These are phyloP conservation scores for Penicillium mononematosum DNA, from an alignment of 495 filamentous ascomycete species.

Conservation along the genomic window DNA sequence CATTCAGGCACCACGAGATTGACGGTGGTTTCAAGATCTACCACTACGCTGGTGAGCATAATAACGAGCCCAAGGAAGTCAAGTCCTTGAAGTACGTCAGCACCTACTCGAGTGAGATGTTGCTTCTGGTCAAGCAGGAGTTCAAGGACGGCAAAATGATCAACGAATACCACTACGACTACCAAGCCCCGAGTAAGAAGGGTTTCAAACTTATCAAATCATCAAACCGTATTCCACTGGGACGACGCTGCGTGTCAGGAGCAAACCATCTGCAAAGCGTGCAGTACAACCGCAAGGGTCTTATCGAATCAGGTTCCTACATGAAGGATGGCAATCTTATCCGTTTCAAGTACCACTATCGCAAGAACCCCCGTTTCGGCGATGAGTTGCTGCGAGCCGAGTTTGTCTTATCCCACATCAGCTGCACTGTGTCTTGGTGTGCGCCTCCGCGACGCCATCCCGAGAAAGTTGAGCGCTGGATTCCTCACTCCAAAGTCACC, in stretches of 20 bases:
- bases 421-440: conserved; percentile 58
- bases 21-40: conserved; percentile 47
- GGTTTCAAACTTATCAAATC: conserved; percentile 29
- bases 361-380: conserved; percentile 54
- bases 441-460: conserved; percentile 52
- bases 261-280: conserved; percentile 47
- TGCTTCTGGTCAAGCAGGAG: conserved; percentile 49
- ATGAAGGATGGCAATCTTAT: conserved; percentile 55
- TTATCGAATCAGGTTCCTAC: conserved; percentile 54
- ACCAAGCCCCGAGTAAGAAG: conserved; percentile 35
- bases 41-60: conserved; percentile 48
- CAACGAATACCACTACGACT: conserved; percentile 56
- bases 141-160: conserved; percentile 44
- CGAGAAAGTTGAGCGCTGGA: conserved; percentile 56
- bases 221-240: conserved; percentile 44
- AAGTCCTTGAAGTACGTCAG: conserved; percentile 46
- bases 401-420: conserved; percentile 55
- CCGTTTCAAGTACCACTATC: conserved; percentile 58
- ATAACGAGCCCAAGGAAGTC: conserved; percentile 41
- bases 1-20: conserved; percentile 42
- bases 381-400: conserved; percentile 59
- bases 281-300: conserved; percentile 55
- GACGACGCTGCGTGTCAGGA: conserved; percentile 49
- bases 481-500: conserved; percentile 58
- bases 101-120: conserved; percentile 48